These are phyloP conservation scores for Hanseniaspora taiwanica DNA, from an alignment of 805 yeast species.

Conservation along the genomic window DNA sequence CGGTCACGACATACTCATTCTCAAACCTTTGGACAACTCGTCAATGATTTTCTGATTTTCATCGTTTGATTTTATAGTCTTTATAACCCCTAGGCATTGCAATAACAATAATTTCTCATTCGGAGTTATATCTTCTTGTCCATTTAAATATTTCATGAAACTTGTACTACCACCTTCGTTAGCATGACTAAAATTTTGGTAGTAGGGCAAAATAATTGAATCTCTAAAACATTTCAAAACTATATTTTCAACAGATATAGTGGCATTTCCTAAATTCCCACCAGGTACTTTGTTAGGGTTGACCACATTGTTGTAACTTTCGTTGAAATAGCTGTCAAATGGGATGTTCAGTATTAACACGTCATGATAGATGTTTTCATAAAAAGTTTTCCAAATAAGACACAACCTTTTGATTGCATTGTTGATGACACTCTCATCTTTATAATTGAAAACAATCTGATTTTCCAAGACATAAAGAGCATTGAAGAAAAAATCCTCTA, in stretches of 20 bases:
- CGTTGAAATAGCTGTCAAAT: conserved; percentile 22
- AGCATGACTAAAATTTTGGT: conserved; percentile 28
- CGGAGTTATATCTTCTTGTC: conserved; percentile 27
- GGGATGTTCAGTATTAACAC: conserved; percentile 52
- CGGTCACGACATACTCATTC: conserved; percentile 21
- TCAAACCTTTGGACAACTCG: conserved; percentile 28
- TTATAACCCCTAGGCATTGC: conserved; percentile 51
- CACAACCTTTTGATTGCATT: conserved; percentile 25
- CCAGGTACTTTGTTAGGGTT: conserved; percentile 6
- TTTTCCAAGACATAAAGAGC: conserved; percentile 24
- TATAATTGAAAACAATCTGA: conserved; percentile 22
- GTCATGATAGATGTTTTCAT: conserved; percentile 40
- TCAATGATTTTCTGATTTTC: conserved; percentile 49
- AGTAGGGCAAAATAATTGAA: conserved; percentile 37
- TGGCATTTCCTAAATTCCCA: conserved; percentile 2
- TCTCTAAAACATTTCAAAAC: conserved; percentile 38
- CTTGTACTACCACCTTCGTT: conserved; percentile 21
- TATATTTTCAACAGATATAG: conserved; percentile 26
- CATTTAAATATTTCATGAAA: conserved; percentile 22
- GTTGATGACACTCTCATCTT: conserved; percentile 23
- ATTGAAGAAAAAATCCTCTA: background rate
- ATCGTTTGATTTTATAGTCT: conserved; percentile 39
- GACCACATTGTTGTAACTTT: conserved; percentile 15
- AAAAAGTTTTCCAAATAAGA: conserved; percentile 45
- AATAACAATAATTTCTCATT: conserved; percentile 31